Evolutionary conservation across 2,329 filamentous ascomycete genomes (phyloP).

Genomic region (Dactylella cylindrospora): DNA sequence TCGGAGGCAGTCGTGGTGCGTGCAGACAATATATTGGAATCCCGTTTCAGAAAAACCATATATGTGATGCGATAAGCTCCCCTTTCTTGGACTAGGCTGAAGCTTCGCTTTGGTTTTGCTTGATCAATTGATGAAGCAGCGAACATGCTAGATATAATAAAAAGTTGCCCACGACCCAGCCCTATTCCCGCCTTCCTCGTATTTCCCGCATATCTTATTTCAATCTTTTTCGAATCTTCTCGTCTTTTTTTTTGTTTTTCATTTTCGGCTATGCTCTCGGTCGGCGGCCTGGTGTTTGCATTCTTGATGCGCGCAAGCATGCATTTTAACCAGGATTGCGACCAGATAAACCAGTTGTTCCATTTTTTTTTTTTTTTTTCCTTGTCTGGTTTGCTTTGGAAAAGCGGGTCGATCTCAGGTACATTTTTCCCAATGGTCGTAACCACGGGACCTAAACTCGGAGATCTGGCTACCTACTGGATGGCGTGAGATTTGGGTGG

Average conservation of each 20-base stretch:
- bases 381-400: conserved; percentile 31
- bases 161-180: conserved; percentile 42
- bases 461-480: conserved; percentile 37
- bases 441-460: too few relatives aligned
- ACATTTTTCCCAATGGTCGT: too few relatives aligned
- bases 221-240: conserved; percentile 42
- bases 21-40: too few relatives aligned
- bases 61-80: conserved; percentile 34
- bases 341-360: too few relatives aligned
- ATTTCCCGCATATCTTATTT: conserved; percentile 43
- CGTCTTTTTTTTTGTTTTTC: conserved; percentile 22
- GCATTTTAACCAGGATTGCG: conserved; percentile 42
- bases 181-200: conserved; percentile 29
- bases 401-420: conserved; percentile 39
- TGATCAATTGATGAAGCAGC: conserved; percentile 30
- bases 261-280: conserved; percentile 18
- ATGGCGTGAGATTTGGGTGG: conserved; percentile 42
- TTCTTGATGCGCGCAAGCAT: conserved; percentile 39
- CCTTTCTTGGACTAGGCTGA: conserved; percentile 37
- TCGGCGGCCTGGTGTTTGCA: conserved; percentile 41
- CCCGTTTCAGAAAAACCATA: conserved; percentile 23
- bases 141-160: conserved; percentile 24
- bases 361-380: too few relatives aligned
- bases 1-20: conserved; percentile 30
- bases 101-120: conserved; percentile 35